phyloP scores from a whole-genome alignment of 345 rosid genomes.

The Erodium maritimum region DNA sequence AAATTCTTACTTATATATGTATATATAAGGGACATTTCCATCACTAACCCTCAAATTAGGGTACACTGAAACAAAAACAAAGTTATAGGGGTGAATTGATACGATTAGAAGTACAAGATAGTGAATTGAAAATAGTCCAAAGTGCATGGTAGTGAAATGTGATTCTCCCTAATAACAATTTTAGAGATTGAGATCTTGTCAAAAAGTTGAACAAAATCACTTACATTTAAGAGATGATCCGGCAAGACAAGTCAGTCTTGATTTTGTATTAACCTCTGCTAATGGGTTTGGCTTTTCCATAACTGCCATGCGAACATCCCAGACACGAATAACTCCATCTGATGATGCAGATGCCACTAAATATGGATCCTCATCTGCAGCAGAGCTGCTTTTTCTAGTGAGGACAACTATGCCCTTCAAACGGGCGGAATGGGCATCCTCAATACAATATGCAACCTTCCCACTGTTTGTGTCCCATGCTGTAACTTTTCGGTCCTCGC shows the following conservation, averaged over 20 bases:
- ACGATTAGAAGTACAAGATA: too few relatives aligned
- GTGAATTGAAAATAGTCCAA: too few relatives aligned
- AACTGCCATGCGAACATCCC: slow-evolving; percentile 91
- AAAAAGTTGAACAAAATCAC: slow-evolving; percentile 11
- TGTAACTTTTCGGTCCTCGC: slow-evolving; percentile 71
- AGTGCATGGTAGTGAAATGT: too few relatives aligned
- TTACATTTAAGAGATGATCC: slow-evolving; percentile 64
- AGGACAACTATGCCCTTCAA: slow-evolving; percentile 83
- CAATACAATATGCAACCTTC: slow-evolving; percentile 58
- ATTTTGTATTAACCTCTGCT: slow-evolving; percentile 71
- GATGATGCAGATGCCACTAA: slow-evolving; percentile 78
- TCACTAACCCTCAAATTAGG: too few relatives aligned
- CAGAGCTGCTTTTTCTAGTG: slow-evolving; percentile 26
- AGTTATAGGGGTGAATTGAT: too few relatives aligned
- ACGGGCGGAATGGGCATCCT: slow-evolving; percentile 71
- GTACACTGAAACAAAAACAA: too few relatives aligned
- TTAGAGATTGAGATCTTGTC: not conserved
- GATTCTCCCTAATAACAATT: too few relatives aligned
- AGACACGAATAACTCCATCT: slow-evolving; percentile 82
- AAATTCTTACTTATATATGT: too few relatives aligned
- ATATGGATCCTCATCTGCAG: slow-evolving; percentile 46
- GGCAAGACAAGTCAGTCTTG: slow-evolving; percentile 91
- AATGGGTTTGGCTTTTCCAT: slow-evolving; percentile 61
- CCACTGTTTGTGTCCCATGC: slow-evolving; percentile 88
- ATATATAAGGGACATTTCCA: too few relatives aligned